Percentiles rank a stretch among this genome's conserved stretches.
These are phyloP conservation scores for Leccinum arenicola DNA, from an alignment of 768 basidiomycete species.

Conservation along the genomic window DNA sequence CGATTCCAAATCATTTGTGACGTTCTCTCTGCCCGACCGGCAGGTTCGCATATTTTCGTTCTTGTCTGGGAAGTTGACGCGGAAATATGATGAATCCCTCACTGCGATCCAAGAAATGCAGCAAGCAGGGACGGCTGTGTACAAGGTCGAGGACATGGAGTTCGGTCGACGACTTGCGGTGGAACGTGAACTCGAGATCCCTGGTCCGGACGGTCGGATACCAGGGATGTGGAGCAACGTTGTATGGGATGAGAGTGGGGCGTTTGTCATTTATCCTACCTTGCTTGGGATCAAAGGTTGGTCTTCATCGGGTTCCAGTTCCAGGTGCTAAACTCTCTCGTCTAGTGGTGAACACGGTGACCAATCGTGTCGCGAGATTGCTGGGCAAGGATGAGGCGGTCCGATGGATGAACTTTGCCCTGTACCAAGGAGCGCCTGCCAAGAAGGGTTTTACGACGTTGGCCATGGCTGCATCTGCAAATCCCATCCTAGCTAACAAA, in stretches of 20 bases:
- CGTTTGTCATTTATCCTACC: slow-evolving; percentile 91
- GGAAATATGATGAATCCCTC: slow-evolving; percentile 94
- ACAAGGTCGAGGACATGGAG: slow-evolving; percentile 97
- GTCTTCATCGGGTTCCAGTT: slow-evolving; percentile 12
- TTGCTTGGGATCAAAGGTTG: slow-evolving; percentile 93
- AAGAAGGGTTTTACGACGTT: slow-evolving; percentile 84
- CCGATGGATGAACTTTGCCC: slow-evolving; percentile 79
- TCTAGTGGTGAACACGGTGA: slow-evolving; percentile 89
- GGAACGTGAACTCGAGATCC: slow-evolving; percentile 87
- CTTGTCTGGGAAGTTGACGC: slow-evolving; percentile 81
- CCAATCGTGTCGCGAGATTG: slow-evolving; percentile 85
- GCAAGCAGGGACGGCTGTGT: slow-evolving; percentile 91
- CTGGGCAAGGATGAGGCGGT: slow-evolving; percentile 94
- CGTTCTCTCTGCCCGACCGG: slow-evolving; percentile 90
- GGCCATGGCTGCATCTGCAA: slow-evolving; percentile 94
- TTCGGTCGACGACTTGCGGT: slow-evolving; percentile 94
- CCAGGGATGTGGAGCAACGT: slow-evolving; percentile 84
- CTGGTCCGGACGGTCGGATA: slow-evolving; percentile 67
- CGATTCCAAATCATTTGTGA: slow-evolving; percentile 84
- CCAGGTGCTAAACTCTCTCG: background rate
- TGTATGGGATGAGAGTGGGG: slow-evolving; percentile 98
- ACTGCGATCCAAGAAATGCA: slow-evolving; percentile 97
- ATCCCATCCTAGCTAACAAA: slow-evolving; percentile 89
- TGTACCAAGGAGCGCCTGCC: slow-evolving; percentile 93
- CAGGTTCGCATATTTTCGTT: slow-evolving; percentile 94